Percentiles rank a stretch among this genome's conserved stretches.
phyloP scores from a whole-genome alignment of 2,329 filamentous ascomycete species.

The Onygenales sp. region DNA sequence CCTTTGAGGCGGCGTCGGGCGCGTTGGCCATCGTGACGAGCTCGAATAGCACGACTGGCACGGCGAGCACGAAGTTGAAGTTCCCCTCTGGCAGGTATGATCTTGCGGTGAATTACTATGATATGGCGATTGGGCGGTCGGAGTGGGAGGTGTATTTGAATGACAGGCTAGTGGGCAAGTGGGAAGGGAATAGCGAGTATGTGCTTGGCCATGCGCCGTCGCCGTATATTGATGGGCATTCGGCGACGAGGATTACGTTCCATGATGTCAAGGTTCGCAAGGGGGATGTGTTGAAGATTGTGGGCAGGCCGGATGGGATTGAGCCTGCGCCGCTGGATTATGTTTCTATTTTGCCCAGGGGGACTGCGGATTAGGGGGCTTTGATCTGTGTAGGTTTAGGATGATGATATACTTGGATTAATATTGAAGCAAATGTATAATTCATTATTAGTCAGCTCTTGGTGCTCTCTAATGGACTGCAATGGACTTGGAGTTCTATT shows the following conservation, averaged over 20 bases:
- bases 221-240: slow-evolving; percentile 54
- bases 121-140: slow-evolving; percentile 50
- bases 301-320: slow-evolving; percentile 48
- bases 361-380: slow-evolving; percentile 44
- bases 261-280: slow-evolving; percentile 38
- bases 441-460: no score
- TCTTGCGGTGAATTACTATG: slow-evolving; percentile 58
- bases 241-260: slow-evolving; percentile 55
- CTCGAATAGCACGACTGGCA: slow-evolving; percentile 43
- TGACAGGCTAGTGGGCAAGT: slow-evolving; percentile 44
- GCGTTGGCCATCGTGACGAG: slow-evolving; percentile 47
- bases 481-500: no score
- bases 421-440: no score
- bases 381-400: background rate
- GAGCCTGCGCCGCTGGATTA: slow-evolving; percentile 62
- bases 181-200: slow-evolving; percentile 53
- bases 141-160: slow-evolving; percentile 48
- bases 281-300: slow-evolving; percentile 46
- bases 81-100: slow-evolving; percentile 50
- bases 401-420: background rate
- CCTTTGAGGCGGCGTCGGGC: slow-evolving; percentile 52
- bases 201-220: slow-evolving; percentile 50
- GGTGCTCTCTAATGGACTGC: no score
- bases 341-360: slow-evolving; percentile 50
- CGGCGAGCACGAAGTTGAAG: slow-evolving; percentile 37